Evolutionary conservation across 441 rosid species (phyloP), one percentile per base, ranked within the genome.

Genomic region (Aleurites moluccanus): DNA sequence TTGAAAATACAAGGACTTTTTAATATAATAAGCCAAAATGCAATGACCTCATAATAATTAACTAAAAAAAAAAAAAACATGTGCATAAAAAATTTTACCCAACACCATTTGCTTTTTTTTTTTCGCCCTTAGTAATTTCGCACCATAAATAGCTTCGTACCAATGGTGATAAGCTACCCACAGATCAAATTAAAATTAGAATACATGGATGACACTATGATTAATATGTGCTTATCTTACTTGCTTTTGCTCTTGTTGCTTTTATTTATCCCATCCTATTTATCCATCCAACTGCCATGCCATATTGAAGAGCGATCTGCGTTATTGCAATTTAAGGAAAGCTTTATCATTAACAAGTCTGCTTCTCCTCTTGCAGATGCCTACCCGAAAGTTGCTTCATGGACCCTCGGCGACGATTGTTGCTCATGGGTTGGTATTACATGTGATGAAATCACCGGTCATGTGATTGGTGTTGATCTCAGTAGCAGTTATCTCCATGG

Each of bases 391-490:
- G 10, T 25, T 2, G 38, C 15, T 6, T 69, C 61, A 4, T 77
- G 80, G 80, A 64, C 57, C 9, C 28, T 57, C 16, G 15, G 10
- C 21, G 28, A 14, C 2, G 80, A 77, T 49, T 77, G 83, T 38
- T 80, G 80, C 67, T 53, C 49, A 5, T 81, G 84, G 79, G 79
- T 72, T 13, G 81, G 84, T 14, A 75, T 78, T 2, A 52, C 30
- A 15, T 81, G 84, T 9, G 77, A 81, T 64, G 56, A 42, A 0
- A 27, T 15, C 3, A 61, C 74, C 0, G 75, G 77, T 55, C 79
- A 71, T 42, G 81, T 81, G 35, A 72, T 73, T 3, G 64, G 7
- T 20, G 77, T 81, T 27, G 77, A 78, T 45, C 72, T 81, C 56
- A 23, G 64, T 42, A 20, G 53, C 16, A 70, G 77, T 47, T 45